These are phyloP conservation scores for Zizania palustris DNA, from an alignment of 202 grass and related monocot species.

Conservation along the genomic window DNA sequence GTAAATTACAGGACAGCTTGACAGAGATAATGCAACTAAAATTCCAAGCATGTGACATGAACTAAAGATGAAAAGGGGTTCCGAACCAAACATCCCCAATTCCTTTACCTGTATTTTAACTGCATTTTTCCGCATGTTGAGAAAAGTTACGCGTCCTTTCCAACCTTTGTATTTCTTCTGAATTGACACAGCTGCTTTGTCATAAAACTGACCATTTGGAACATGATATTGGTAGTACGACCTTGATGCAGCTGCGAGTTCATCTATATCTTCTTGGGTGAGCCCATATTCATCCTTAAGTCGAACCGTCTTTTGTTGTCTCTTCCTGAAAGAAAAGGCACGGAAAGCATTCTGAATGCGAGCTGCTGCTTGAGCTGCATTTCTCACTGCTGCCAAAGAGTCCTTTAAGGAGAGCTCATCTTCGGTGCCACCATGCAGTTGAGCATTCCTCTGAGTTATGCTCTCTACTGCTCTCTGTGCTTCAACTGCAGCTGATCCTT, in stretches of 20 bases:
- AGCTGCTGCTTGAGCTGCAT: conserved; percentile 84
- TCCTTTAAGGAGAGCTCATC: conserved; percentile 92
- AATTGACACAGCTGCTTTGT: conserved; percentile 96
- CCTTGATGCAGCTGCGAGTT: conserved; percentile 76
- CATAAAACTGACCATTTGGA: conserved; percentile 57
- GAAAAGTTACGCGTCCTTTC: conserved; percentile 81
- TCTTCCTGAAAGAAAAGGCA: conserved; percentile 87
- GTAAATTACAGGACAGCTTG: conserved; percentile 20
- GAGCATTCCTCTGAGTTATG: conserved; percentile 62
- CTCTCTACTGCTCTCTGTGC: conserved; percentile 69
- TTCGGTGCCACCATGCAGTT: conserved; percentile 62
- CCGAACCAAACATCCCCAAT: conserved; percentile 6
- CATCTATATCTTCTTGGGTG: conserved; percentile 88
- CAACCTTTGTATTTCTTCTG: conserved; percentile 94
- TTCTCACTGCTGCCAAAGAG: conserved; percentile 95
- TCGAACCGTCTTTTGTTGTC: conserved; percentile 56
- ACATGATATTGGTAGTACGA: conserved; percentile 48
- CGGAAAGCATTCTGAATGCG: conserved; percentile 97
- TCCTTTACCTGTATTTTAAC: conserved; percentile 68
- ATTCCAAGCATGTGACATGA: conserved; percentile 29
- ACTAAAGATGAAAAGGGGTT: conserved; percentile 26
- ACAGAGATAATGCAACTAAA: conserved; percentile 28
- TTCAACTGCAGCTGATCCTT: conserved; percentile 66
- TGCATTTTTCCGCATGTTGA: conserved; percentile 71
- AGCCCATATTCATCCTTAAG: conserved; percentile 84